These are phyloP conservation scores for Aspergillus fijiensis DNA, from an alignment of 2,329 filamentous ascomycete genomes.

Conservation along the genomic window DNA sequence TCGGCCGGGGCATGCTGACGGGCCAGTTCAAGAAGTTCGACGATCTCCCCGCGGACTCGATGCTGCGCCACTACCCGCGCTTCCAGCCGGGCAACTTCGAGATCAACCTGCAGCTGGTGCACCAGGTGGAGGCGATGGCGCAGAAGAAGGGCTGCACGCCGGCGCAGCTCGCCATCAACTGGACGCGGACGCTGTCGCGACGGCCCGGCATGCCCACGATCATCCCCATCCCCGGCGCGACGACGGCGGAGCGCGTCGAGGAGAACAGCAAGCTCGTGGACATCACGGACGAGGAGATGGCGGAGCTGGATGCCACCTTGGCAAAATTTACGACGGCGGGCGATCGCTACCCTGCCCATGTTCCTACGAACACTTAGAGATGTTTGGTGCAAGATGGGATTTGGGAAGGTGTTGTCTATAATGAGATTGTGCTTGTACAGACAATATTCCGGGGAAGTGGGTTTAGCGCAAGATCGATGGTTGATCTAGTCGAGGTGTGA, in stretches of 20 bases:
- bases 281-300: conserved; percentile 30
- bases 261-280: conserved; percentile 32
- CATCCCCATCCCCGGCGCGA: conserved; percentile 35
- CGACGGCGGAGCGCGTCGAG: conserved; percentile 23
- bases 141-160: conserved; percentile 59
- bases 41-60: conserved; percentile 55
- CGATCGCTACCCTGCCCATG: conserved; percentile 2
- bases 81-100: conserved; percentile 64
- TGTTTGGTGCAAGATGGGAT: not conserved
- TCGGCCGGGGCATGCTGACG: conserved; percentile 61
- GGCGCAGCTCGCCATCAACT: conserved; percentile 66
- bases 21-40: conserved; percentile 51
- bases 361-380: not conserved
- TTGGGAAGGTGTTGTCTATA: too few species aligned
- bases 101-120: conserved; percentile 63
- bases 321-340: not conserved
- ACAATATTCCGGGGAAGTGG: too few species aligned
- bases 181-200: conserved; percentile 55
- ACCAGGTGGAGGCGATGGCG: conserved; percentile 59
- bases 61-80: conserved; percentile 52
- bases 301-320: conserved; percentile 22
- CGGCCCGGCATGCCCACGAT: conserved; percentile 52
- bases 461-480: too few species aligned
- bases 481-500: too few species aligned
- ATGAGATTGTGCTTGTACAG: too few species aligned